phyloP scores from a whole-genome alignment of 768 basidiomycete genomes.

The Phlebiopsis gigantea region DNA sequence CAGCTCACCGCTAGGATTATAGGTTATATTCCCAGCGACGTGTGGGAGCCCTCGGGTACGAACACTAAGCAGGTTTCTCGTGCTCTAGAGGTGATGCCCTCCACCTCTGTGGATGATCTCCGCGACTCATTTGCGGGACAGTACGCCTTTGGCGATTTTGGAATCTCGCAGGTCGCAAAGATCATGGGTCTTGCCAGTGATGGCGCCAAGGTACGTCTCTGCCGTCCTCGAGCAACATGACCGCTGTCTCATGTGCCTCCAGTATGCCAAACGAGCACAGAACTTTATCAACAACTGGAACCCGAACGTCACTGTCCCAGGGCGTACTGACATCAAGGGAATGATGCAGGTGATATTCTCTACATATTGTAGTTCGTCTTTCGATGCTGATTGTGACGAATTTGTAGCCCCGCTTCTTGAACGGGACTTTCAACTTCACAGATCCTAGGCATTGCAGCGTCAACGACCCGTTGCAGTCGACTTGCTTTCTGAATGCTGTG shows the following conservation, averaged over 20 bases:
- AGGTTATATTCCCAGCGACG: conserved; percentile 30
- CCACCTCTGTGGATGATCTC: too few species aligned
- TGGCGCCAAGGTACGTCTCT: conserved; percentile 38
- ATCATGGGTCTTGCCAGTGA: conserved; percentile 45
- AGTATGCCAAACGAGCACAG: conserved; percentile 50
- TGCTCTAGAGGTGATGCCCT: conserved; percentile 46
- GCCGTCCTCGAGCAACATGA: background rate
- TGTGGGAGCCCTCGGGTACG: conserved; percentile 39
- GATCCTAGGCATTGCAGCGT: conserved; percentile 65
- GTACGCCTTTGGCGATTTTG: conserved; percentile 62
- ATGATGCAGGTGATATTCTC: conserved; percentile 61
- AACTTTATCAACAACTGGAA: conserved; percentile 63
- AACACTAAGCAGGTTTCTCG: conserved; percentile 60
- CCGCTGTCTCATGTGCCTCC: background rate
- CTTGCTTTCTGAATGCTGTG: conserved; percentile 53
- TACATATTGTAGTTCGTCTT: background rate
- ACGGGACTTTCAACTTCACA: conserved; percentile 58
- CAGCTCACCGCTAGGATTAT: background rate
- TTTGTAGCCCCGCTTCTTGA: conserved; percentile 44
- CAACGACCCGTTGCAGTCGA: conserved; percentile 51
- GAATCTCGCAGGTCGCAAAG: conserved; percentile 60
- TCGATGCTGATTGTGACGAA: background rate
- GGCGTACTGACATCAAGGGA: conserved; percentile 37
- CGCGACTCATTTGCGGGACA: conserved; percentile 20
- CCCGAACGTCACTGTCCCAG: conserved; percentile 47